Evolutionary conservation across 176 grass and related monocot genomes (phyloP).

Genomic region (Hyparrhenia diplandra): DNA sequence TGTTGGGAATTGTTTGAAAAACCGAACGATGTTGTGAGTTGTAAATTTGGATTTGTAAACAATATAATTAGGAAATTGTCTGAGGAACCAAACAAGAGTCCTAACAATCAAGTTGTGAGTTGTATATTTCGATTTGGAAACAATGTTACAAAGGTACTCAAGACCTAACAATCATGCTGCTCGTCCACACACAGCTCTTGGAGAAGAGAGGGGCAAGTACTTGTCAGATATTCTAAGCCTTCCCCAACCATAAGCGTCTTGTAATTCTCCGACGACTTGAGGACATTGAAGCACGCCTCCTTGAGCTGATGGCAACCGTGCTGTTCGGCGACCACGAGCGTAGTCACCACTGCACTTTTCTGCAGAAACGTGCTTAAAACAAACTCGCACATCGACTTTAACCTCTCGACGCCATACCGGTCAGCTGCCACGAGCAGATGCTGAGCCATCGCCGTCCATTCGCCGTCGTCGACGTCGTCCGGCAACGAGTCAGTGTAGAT

Average conservation of each 20-base stretch:
- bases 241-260: neutral
- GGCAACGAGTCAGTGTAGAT: conserved; percentile 30
- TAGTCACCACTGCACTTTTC: neutral
- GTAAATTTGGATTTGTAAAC: too few relatives aligned
- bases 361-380: neutral
- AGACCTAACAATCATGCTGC: too few relatives aligned
- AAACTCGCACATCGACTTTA: conserved; percentile 31
- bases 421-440: conserved; percentile 25
- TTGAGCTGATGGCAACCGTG: neutral
- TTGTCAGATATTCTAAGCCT: neutral
- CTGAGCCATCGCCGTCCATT: conserved; percentile 1
- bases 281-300: conserved; percentile 10
- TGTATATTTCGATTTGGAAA: too few relatives aligned
- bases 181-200: neutral
- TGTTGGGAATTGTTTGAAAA: too few relatives aligned
- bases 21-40: too few relatives aligned
- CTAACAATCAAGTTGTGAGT: too few relatives aligned
- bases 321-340: neutral
- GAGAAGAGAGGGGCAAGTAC: neutral
- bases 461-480: neutral
- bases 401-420: neutral
- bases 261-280: neutral
- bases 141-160: too few relatives aligned
- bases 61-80: too few relatives aligned
- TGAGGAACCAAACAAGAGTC: too few relatives aligned